These are phyloP conservation scores for Pharus latifolius DNA, from an alignment of 176 grass and related monocot genomes.

Conservation along the genomic window DNA sequence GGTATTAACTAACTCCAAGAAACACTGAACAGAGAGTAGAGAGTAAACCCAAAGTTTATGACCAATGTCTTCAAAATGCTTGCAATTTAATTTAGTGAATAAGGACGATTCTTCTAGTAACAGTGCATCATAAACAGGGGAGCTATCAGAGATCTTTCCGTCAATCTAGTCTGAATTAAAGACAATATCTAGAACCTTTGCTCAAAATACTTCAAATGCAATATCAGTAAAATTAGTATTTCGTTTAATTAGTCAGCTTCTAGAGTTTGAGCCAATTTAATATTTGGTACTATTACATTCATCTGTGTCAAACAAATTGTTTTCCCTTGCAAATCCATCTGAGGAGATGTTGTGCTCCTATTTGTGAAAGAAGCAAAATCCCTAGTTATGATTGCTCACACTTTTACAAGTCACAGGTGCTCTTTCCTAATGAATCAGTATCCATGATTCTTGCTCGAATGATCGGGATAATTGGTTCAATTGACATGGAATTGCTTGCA, in stretches of 20 bases:
- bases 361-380: neutral
- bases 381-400: neutral
- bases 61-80: neutral
- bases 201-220: neutral
- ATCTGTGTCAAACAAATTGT: neutral
- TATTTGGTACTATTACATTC: neutral
- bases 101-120: neutral
- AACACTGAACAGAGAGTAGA: neutral
- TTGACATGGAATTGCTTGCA: constrained; percentile 89
- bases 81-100: neutral
- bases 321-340: neutral
- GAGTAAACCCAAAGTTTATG: neutral
- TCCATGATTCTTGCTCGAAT: constrained; percentile 89
- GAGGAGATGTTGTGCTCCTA: neutral
- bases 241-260: neutral
- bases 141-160: neutral
- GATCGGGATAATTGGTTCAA: constrained; percentile 79
- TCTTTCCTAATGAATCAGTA: constrained; percentile 91
- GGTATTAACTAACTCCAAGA: neutral
- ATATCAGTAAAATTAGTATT: neutral
- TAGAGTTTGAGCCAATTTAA: neutral
- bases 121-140: neutral
- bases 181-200: neutral
- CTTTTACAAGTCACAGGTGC: constrained; percentile 51
- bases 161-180: neutral